Conservation (phyloP, 2,329 filamentous ascomycete genomes). For the Scedosporium boydii region DNA sequence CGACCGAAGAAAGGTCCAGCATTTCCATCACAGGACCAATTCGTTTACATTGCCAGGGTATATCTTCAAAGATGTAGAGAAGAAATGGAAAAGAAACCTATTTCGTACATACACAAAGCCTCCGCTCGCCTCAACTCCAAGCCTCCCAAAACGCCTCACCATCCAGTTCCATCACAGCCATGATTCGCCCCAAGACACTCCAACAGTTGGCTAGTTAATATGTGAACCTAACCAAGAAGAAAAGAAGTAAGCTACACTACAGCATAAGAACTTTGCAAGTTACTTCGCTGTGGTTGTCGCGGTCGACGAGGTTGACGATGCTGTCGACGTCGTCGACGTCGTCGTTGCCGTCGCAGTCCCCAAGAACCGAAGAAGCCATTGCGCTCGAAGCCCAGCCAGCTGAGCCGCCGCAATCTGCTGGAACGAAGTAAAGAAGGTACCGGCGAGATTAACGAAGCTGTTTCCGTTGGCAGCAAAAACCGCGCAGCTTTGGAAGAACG, state of each 20-base stretch:
- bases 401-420: constrained; percentile 19
- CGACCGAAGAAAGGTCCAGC: too few relatives aligned
- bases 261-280: not conserved
- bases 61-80: not conserved
- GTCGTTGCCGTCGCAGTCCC: constrained; percentile 4
- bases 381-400: constrained; percentile 14
- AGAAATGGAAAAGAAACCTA: not conserved
- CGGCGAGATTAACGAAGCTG: constrained; percentile 19
- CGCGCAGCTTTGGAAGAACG: constrained; percentile 23
- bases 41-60: not conserved
- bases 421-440: constrained; percentile 17
- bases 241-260: not conserved
- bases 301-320: not conserved
- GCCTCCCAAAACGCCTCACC: not conserved
- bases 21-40: too few relatives aligned
- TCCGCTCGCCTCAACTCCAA: not conserved
- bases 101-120: not conserved
- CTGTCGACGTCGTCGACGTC: constrained; percentile 1
- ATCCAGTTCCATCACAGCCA: not conserved
- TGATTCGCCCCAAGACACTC: too few relatives aligned
- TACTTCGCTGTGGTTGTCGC: not conserved
- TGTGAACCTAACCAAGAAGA: not conserved
- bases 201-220: too few relatives aligned
- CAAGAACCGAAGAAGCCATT: not conserved
- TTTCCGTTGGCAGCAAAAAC: not conserved